Percentiles rank a stretch among this genome's conserved stretches.
Conservation (phyloP, 164 flowering plant species). For the Macadamia tetraphylla region DNA sequence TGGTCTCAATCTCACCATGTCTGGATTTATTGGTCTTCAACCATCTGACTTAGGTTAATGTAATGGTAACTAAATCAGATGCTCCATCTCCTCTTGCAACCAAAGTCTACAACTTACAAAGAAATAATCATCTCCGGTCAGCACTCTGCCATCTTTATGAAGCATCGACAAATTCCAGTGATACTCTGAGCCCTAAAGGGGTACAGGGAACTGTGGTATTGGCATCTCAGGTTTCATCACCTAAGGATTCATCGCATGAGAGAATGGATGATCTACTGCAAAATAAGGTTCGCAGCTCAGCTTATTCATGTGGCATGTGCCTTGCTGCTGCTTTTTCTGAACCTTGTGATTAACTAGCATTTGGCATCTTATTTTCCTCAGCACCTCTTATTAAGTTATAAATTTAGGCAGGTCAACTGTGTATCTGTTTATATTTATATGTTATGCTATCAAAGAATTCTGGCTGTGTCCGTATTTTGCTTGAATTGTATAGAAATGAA, state of each 20-base stretch:
- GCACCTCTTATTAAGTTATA: too few relatives aligned
- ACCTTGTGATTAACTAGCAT: too few relatives aligned
- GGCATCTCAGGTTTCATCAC: slow-evolving; percentile 26
- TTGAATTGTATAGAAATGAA: not conserved
- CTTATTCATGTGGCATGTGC: not conserved
- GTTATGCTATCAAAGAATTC: too few relatives aligned
- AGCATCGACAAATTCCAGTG: slow-evolving; percentile 23
- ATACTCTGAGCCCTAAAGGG: slow-evolving; percentile 20
- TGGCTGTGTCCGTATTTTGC: too few relatives aligned
- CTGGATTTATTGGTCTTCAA: not conserved
- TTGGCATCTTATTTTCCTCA: too few relatives aligned
- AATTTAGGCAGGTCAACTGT: too few relatives aligned
- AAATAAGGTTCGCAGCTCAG: slow-evolving; percentile 24
- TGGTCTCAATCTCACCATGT: not conserved
- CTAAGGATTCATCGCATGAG: slow-evolving; percentile 20
- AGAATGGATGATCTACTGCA: slow-evolving; percentile 23
- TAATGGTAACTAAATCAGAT: slow-evolving; percentile 31
- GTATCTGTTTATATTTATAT: too few relatives aligned
- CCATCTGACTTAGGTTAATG: slow-evolving; percentile 3
- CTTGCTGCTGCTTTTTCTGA: not conserved
- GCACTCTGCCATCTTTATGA: slow-evolving; percentile 47
- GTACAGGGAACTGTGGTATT: slow-evolving; percentile 17
- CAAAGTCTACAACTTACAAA: slow-evolving; percentile 63
- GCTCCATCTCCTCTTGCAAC: slow-evolving; percentile 74
- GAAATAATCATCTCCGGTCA: slow-evolving; percentile 47